Evolutionary conservation across 768 basidiomycete species (phyloP).

Genomic region (Agaricus blazei): DNA sequence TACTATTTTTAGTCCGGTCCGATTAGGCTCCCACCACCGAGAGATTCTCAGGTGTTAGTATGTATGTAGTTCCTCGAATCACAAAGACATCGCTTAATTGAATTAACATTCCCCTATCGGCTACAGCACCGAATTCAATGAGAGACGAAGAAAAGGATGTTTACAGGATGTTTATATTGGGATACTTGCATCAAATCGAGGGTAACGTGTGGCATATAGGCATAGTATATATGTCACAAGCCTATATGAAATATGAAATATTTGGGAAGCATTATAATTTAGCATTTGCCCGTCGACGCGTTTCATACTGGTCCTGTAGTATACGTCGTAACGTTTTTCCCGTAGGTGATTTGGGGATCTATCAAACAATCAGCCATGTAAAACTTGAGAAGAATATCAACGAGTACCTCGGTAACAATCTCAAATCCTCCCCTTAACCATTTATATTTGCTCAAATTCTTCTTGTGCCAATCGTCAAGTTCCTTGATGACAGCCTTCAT

Average conservation of each 20-base stretch:
- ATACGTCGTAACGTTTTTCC: conserved; percentile 65
- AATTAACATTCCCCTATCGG: no score
- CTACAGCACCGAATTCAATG: no score
- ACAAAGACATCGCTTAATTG: no score
- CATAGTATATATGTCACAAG: no score
- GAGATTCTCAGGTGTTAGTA: no score
- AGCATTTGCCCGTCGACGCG: background rate
- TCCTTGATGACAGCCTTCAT: conserved; percentile 31
- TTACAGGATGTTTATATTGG: no score
- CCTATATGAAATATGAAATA: no score
- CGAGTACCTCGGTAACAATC: conserved; percentile 53
- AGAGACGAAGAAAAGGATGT: no score
- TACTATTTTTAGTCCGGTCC: background rate
- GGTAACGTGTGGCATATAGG: no score
- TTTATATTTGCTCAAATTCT: conserved; percentile 68
- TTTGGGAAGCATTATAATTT: background rate
- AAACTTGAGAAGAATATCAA: background rate
- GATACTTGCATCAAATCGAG: no score
- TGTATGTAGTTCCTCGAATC: no score
- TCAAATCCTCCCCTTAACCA: conserved; percentile 72
- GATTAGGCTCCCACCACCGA: background rate
- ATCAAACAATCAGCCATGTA: background rate
- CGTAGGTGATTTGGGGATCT: conserved; percentile 74
- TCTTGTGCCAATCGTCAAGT: conserved; percentile 57
- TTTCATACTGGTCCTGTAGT: conserved; percentile 56